Evolutionary conservation across 176 grass and related monocot species (phyloP), one percentile per base, ranked within the genome.

Genomic region (Zea mays): DNA sequence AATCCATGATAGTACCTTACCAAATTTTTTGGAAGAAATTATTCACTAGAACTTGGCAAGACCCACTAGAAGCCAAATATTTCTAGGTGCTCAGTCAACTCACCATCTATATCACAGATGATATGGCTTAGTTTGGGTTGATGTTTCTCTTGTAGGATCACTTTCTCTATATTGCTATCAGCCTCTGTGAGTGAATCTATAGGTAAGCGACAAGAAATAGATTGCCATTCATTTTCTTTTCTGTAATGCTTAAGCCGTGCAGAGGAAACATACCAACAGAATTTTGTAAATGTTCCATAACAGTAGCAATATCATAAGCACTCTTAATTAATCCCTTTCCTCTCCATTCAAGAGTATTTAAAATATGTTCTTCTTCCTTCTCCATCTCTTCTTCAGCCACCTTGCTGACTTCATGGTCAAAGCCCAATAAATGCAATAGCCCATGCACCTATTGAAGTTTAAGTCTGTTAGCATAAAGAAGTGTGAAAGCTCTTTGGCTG

Each of bases 371-470:
- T 79, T 98, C 96, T 85, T 90, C 95, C 44, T 77, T 90, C 63
- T 88, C 85, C 96, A 98, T 94, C 77, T 98, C 96, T 86, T 85
- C 50, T 92, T 94, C 96, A 74, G 87, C 96, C 61, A 88, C 85
- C 60, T 79, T 39, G 38, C 89, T 75, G 63, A 92, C 70, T 77
- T 98, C 95, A 92, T 98, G 95, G 83, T 98, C 95, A 86, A 98
- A 98, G 19, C 95, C 95, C 74, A 98, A 85, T 65, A 98, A 77
- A 87, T 98, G 96, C 83, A 98, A 84, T 78, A 94, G 87, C 63
- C 92, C 96, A 81, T 98, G 96, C 66, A 94, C 96, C 96, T 98
- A 71, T 69, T 77, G 43, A 79, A 65, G 33, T 71, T 73, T 46
- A 64, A 73, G 58, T 41, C 71, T 42, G 20, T 75, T 76, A 84